Evolutionary conservation across 257 asterid species (phyloP).

Genomic region (Anisodus tanguticus): DNA sequence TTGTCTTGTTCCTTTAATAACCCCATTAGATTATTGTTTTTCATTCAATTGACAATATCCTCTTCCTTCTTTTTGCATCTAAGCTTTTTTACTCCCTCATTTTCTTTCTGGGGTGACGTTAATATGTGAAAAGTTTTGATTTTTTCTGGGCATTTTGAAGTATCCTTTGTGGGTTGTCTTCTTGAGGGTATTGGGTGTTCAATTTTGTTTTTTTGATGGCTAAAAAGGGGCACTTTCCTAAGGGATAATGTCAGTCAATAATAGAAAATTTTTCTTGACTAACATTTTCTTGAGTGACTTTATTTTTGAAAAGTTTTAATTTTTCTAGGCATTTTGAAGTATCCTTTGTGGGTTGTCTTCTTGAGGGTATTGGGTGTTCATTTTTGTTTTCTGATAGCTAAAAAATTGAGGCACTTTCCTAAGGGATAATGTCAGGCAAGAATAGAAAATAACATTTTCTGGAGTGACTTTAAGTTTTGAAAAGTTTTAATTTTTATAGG

Average conservation of each 20-base stretch:
- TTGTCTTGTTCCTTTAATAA: conserved; percentile 13
- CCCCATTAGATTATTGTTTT: conserved; percentile 5
- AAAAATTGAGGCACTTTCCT: not conserved
- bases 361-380: not conserved
- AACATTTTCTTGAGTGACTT: not conserved
- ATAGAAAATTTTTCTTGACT: not conserved
- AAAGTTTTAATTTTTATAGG: not conserved
- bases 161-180: not conserved
- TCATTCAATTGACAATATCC: conserved; percentile 23
- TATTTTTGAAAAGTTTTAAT: not conserved
- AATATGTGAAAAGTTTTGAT: not conserved
- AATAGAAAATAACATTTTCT: not conserved
- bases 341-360: not conserved
- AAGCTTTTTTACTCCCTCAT: not conserved
- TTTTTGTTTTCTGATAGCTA: not conserved
- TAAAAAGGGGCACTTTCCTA: not conserved
- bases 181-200: not conserved
- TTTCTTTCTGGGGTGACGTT: not conserved
- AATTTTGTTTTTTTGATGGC: not conserved
- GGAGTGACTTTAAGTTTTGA: not conserved
- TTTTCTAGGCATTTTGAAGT: not conserved
- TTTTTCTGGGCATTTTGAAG: not conserved
- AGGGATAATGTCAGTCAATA: conserved; percentile 7
- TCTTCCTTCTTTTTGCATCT: conserved; percentile 3
- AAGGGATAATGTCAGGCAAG: conserved; percentile 5